phyloP scores from a whole-genome alignment of 1,139 yeast species.

The Yamadazyma oceani region DNA sequence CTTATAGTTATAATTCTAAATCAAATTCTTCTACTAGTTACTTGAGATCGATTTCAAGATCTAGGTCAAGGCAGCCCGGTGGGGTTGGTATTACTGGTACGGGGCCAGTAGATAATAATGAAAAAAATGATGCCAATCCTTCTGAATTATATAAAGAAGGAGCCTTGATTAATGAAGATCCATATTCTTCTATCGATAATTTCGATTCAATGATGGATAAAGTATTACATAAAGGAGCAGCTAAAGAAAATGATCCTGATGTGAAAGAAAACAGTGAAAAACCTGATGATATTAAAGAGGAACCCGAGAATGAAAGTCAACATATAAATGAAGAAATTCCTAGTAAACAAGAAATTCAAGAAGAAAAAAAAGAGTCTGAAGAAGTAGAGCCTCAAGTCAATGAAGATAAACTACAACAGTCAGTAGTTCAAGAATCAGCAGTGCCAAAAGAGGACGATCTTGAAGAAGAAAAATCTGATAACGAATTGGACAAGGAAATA shows the following conservation, averaged over 20 bases:
- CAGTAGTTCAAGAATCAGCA: not conserved
- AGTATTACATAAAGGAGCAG: slow-evolving; percentile 25
- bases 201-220: slow-evolving; percentile 44
- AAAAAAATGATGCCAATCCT: slow-evolving; percentile 45
- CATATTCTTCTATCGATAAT: slow-evolving; percentile 39
- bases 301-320: slow-evolving; percentile 9
- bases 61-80: slow-evolving; percentile 51
- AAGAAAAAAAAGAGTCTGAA: slow-evolving; percentile 3
- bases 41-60: slow-evolving; percentile 61
- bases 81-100: slow-evolving; percentile 7
- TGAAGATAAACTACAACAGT: not conserved
- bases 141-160: slow-evolving; percentile 44
- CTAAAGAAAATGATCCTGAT: slow-evolving; percentile 1
- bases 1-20: slow-evolving; percentile 30
- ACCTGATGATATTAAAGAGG: slow-evolving; percentile 6
- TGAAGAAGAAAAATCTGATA: slow-evolving; percentile 6
- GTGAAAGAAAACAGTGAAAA: slow-evolving; percentile 1
- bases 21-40: slow-evolving; percentile 46
- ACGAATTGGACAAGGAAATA: slow-evolving; percentile 7
- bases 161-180: slow-evolving; percentile 48
- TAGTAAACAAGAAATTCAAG: slow-evolving; percentile 13
- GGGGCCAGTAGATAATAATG: slow-evolving; percentile 30
- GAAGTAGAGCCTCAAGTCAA: slow-evolving; percentile 1
- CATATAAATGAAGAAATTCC: slow-evolving; percentile 6
- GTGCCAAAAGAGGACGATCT: slow-evolving; percentile 9